Percentiles rank a stretch among this genome's conserved stretches.
Evolutionary conservation across 495 filamentous ascomycete genomes (phyloP).

Genomic region (Penicillium herquei): DNA sequence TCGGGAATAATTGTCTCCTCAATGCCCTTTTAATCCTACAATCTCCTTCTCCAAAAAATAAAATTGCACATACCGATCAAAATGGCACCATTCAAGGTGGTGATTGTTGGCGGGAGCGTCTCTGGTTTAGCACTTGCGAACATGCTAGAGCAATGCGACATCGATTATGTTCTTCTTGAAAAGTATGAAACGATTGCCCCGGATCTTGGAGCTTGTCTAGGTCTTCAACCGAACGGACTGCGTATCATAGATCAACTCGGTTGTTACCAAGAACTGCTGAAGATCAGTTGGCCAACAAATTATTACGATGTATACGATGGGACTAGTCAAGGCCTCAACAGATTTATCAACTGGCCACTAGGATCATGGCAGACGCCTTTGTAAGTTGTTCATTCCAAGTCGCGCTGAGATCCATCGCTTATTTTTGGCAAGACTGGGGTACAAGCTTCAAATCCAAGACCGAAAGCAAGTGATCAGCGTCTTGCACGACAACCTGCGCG

Average conservation of each 20-base stretch:
- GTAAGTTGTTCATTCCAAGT: not conserved
- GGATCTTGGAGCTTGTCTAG: conserved; percentile 37
- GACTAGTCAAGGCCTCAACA: not conserved
- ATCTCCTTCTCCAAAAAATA: no score
- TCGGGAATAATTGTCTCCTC: no score
- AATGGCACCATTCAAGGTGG: conserved; percentile 26
- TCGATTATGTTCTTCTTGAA: conserved; percentile 52
- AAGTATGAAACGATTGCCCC: conserved; percentile 27
- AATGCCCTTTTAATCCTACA: no score
- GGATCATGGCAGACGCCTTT: not conserved
- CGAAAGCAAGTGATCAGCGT: conserved; percentile 28
- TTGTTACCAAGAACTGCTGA: conserved; percentile 19
- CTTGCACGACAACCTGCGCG: conserved; percentile 32
- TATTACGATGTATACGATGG: not conserved
- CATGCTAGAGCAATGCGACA: conserved; percentile 36
- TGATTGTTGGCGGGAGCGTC: conserved; percentile 52
- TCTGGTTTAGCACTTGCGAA: conserved; percentile 47
- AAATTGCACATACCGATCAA: no score
- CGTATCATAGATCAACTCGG: conserved; percentile 51
- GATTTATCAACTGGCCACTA: not conserved
- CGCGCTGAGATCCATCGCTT: no score
- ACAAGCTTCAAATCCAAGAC: conserved; percentile 29
- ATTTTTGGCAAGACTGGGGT: conserved; percentile 17
- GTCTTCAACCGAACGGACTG: conserved; percentile 29
- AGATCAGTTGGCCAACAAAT: conserved; percentile 1